phyloP scores from a whole-genome alignment of 208 protist genomes.

The Leishmania aethiopica region DNA sequence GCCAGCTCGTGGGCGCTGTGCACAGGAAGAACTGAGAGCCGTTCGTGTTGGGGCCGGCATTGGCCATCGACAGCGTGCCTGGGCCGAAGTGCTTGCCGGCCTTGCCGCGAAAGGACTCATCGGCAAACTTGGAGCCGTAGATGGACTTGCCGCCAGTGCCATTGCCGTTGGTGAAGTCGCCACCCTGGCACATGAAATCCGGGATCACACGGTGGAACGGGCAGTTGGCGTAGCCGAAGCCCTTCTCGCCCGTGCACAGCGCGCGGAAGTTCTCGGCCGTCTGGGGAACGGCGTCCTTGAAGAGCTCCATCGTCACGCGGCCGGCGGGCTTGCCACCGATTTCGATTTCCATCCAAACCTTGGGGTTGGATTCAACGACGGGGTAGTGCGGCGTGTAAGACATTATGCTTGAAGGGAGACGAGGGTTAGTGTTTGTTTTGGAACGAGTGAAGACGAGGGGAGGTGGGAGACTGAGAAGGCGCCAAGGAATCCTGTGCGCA shows the following conservation, averaged over 20 bases:
- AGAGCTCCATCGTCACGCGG: conserved; percentile 59
- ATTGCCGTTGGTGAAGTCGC: conserved; percentile 61
- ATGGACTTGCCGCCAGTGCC: conserved; percentile 70
- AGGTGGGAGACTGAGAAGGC: conserved; percentile 17
- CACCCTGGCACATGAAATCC: conserved; percentile 68
- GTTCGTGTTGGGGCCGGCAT: conserved; percentile 94
- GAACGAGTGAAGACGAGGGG: conserved; percentile 4
- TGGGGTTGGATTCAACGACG: conserved; percentile 78
- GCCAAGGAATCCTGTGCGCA: background rate
- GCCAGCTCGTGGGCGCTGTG: conserved; percentile 74
- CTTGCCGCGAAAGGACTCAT: conserved; percentile 60
- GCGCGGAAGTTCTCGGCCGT: conserved; percentile 71
- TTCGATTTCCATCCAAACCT: conserved; percentile 57
- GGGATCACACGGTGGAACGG: conserved; percentile 64
- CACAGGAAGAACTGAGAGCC: conserved; percentile 94
- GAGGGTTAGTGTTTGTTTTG: background rate
- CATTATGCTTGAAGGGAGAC: conserved; percentile 28
- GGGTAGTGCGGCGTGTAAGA: conserved; percentile 84
- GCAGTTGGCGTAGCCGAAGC: conserved; percentile 44
- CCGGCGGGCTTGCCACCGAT: conserved; percentile 42
- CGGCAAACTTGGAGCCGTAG: conserved; percentile 60
- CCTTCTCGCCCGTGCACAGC: conserved; percentile 68
- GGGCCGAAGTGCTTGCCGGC: conserved; percentile 69
- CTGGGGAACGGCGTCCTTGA: conserved; percentile 56
- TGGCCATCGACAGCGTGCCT: conserved; percentile 91